Evolutionary conservation across 345 rosid genomes (phyloP).

Genomic region (Chamaenerion angustifolium): DNA sequence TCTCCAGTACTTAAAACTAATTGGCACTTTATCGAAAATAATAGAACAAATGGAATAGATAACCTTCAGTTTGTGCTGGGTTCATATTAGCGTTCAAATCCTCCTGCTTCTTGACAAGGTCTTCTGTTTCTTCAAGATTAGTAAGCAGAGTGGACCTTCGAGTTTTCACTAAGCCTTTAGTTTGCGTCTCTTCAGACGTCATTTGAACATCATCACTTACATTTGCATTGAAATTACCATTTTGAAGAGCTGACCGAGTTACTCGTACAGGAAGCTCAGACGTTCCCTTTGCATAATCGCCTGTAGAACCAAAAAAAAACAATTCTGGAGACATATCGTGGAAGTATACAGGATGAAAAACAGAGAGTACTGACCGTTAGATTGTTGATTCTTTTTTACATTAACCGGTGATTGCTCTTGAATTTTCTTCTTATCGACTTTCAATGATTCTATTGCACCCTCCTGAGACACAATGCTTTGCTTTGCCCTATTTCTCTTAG

Average conservation of each 20-base stretch:
- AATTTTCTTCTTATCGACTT: not conserved
- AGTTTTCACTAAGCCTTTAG: slow-evolving; percentile 2
- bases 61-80: not conserved
- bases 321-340: no score
- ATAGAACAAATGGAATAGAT: no score
- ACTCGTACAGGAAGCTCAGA: slow-evolving; percentile 4
- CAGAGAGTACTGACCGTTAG: no score
- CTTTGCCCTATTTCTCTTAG: not conserved
- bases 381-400: not conserved
- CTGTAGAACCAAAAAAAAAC: not conserved
- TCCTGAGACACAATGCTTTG: not conserved
- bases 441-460: no score
- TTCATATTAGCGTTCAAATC: slow-evolving; percentile 1
- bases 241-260: slow-evolving; percentile 8
- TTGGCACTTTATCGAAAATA: no score
- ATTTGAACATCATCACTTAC: not conserved
- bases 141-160: slow-evolving; percentile 1
- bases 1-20: no score
- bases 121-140: slow-evolving; percentile 1
- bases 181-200: slow-evolving; percentile 2
- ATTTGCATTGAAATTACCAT: slow-evolving; percentile 1
- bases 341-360: no score
- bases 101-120: not conserved
- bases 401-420: not conserved
- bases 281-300: not conserved